These are phyloP conservation scores for Orbilia oligospora DNA, from an alignment of 2,329 filamentous ascomycete genomes.

Conservation along the genomic window DNA sequence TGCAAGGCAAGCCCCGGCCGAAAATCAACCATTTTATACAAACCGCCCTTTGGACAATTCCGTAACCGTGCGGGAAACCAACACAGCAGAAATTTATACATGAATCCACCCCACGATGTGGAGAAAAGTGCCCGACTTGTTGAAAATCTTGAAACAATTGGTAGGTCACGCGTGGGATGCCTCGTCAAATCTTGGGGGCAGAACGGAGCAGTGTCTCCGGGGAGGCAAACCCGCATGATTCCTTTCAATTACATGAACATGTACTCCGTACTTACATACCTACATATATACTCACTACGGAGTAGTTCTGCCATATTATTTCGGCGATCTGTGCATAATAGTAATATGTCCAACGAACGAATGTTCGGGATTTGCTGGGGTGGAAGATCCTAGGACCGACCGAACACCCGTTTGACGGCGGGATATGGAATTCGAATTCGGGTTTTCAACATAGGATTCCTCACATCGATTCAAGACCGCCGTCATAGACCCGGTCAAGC, in stretches of 20 bases:
- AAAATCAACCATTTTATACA: background rate
- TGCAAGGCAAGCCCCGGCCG: slow-evolving; percentile 18
- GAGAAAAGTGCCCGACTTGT: slow-evolving; percentile 44
- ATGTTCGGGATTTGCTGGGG: slow-evolving; percentile 12
- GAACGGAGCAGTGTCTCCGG: slow-evolving; percentile 12
- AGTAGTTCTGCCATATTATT: slow-evolving; percentile 4
- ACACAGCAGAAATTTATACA: slow-evolving; percentile 14
- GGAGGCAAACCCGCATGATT: slow-evolving; percentile 27
- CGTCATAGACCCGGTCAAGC: background rate
- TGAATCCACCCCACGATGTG: slow-evolving; percentile 31
- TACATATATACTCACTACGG: no score
- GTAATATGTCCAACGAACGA: slow-evolving; percentile 8
- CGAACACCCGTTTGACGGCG: slow-evolving; percentile 26
- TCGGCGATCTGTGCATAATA: slow-evolving; percentile 32
- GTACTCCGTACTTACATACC: no score
- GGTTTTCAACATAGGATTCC: slow-evolving; percentile 15
- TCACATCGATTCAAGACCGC: background rate
- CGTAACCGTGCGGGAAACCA: slow-evolving; percentile 29
- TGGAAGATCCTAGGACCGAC: background rate
- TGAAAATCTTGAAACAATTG: slow-evolving; percentile 34
- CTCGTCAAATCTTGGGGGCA: slow-evolving; percentile 2
- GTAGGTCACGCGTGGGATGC: slow-evolving; percentile 42
- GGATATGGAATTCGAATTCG: slow-evolving; percentile 1
- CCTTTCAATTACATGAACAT: background rate
- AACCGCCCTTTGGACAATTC: background rate